A percentile compares a stretch with the other conserved stretches of the same genome.
These are phyloP conservation scores for Tylopilus cervinicoccineus DNA, from an alignment of 768 basidiomycete genomes.

Conservation along the genomic window DNA sequence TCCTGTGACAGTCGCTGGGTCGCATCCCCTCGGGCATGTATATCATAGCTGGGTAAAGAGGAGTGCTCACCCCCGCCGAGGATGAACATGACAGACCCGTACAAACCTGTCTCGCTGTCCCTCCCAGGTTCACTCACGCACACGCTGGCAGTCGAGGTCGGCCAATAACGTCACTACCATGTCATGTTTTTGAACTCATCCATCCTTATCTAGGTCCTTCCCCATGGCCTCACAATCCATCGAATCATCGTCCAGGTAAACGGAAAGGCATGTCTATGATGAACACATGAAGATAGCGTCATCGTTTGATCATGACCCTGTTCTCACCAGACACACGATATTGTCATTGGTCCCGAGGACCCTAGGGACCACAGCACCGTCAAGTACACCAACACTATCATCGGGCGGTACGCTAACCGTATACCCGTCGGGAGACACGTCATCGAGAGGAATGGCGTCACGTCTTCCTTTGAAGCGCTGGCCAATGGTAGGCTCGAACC, in stretches of 20 bases:
- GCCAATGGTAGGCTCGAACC: slow-evolving; percentile 31
- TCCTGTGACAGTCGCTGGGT: too few relatives aligned
- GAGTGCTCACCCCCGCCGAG: background rate
- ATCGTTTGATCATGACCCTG: too few relatives aligned
- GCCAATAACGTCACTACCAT: slow-evolving; percentile 10
- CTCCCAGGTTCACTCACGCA: slow-evolving; percentile 51
- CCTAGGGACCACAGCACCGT: slow-evolving; percentile 53
- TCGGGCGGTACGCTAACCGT: slow-evolving; percentile 72
- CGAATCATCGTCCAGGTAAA: slow-evolving; percentile 60
- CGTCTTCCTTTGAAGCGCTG: slow-evolving; percentile 42
- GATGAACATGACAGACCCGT: background rate
- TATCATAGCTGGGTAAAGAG: background rate
- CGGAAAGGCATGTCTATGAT: slow-evolving; percentile 46
- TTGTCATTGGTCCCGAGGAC: slow-evolving; percentile 69
- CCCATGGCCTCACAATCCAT: slow-evolving; percentile 66
- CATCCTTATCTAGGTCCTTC: slow-evolving; percentile 68
- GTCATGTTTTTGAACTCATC: too few relatives aligned
- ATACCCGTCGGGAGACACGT: slow-evolving; percentile 56
- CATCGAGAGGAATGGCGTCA: slow-evolving; percentile 51
- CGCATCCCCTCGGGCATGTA: too few relatives aligned
- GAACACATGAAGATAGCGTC: background rate
- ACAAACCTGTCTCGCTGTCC: slow-evolving; percentile 47
- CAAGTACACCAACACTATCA: slow-evolving; percentile 70
- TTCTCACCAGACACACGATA: slow-evolving; percentile 59
- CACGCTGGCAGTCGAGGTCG: slow-evolving; percentile 59